Percentiles rank a stretch among this genome's conserved stretches.
phyloP scores from a whole-genome alignment of 345 rosid genomes.

The Pelargonium nanum region DNA sequence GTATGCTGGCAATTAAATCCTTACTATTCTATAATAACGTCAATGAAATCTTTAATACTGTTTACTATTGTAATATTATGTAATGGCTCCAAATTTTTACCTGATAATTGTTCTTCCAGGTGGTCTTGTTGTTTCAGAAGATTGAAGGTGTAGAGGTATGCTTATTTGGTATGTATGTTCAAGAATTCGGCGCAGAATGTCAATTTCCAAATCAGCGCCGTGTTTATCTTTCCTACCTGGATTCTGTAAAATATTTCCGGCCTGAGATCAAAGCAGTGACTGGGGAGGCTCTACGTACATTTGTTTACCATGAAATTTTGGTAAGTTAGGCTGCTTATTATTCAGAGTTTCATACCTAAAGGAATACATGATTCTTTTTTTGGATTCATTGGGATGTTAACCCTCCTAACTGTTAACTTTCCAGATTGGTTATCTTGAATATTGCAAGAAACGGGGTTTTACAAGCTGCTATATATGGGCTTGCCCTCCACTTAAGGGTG shows the following conservation, averaged over 20 bases:
- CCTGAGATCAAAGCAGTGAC: slow-evolving; percentile 82
- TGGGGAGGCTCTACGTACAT: slow-evolving; percentile 97
- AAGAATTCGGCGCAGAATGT: slow-evolving; percentile 96
- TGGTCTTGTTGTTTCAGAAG: slow-evolving; percentile 86
- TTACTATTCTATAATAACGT: not conserved
- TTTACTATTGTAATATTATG: not conserved
- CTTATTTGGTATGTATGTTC: slow-evolving; percentile 97
- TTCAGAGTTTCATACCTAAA: not conserved
- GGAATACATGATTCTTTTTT: not conserved
- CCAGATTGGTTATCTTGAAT: slow-evolving; percentile 97
- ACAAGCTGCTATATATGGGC: slow-evolving; percentile 99
- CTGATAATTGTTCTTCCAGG: slow-evolving; percentile 42
- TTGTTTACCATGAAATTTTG: slow-evolving; percentile 96
- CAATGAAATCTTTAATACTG: not conserved
- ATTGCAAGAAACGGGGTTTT: slow-evolving; percentile 95
- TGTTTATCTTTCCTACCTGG: slow-evolving; percentile 92
- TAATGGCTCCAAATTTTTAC: slow-evolving; percentile 4
- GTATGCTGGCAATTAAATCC: slow-evolving; percentile 19
- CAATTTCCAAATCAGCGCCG: slow-evolving; percentile 93
- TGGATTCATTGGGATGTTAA: not conserved
- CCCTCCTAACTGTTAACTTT: slow-evolving; percentile 14
- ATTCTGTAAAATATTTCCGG: slow-evolving; percentile 95
- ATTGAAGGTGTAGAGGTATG: slow-evolving; percentile 99
- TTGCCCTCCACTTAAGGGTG: slow-evolving; percentile 98
- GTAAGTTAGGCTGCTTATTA: slow-evolving; percentile 25